These are phyloP conservation scores for Trypanosoma avium DNA, from an alignment of 208 protist species.

Conservation along the genomic window DNA sequence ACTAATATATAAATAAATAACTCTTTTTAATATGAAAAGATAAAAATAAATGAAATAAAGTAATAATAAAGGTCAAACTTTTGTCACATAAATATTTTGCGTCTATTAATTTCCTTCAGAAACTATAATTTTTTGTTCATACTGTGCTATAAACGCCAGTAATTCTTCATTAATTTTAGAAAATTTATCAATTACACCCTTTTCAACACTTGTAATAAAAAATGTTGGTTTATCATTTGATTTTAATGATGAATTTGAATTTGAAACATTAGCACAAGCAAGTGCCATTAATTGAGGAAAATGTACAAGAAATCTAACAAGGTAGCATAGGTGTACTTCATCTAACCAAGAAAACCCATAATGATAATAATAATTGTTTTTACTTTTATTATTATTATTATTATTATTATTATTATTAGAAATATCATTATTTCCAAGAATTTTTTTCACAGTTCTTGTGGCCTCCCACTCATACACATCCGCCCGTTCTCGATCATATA, in stretches of 20 bases:
- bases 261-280: slow-evolving; percentile 40
- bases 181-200: slow-evolving; percentile 59
- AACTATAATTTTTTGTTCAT: slow-evolving; percentile 39
- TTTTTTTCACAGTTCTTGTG: slow-evolving; percentile 9
- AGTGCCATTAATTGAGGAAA: slow-evolving; percentile 79
- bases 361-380: neutral
- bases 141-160: slow-evolving; percentile 54
- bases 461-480: slow-evolving; percentile 60
- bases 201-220: slow-evolving; percentile 44
- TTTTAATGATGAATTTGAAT: neutral
- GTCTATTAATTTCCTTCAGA: neutral
- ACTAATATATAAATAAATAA: too few relatives aligned
- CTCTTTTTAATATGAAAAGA: too few relatives aligned
- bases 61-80: slow-evolving; percentile 6
- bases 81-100: too few relatives aligned
- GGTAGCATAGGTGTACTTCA: slow-evolving; percentile 63
- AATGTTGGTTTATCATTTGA: slow-evolving; percentile 16
- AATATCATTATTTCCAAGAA: neutral
- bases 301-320: slow-evolving; percentile 82
- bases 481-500: slow-evolving; percentile 73
- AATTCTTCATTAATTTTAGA: slow-evolving; percentile 68
- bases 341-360: slow-evolving; percentile 18
- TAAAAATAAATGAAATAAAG: slow-evolving; percentile 7
- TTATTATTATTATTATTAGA: neutral
- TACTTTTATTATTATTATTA: neutral